Conservation (phyloP, 331 rosid genomes). For the Arachis monticola region DNA sequence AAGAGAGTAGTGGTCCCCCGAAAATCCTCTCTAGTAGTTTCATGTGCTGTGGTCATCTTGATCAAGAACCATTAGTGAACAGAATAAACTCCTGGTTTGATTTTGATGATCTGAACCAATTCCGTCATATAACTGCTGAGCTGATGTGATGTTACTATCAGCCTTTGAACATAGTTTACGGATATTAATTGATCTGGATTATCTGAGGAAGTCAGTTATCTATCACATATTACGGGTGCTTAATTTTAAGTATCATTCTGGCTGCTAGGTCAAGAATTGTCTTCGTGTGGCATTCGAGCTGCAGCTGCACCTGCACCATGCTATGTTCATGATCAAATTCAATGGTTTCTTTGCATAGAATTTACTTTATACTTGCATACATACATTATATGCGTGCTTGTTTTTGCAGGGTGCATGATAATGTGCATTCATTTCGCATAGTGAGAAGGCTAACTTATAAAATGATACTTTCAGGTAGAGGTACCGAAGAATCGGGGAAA, state of each 20-base stretch:
- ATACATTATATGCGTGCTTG: slow-evolving; percentile 3
- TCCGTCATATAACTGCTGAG: too few relatives aligned
- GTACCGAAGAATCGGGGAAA: slow-evolving; percentile 89
- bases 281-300: slow-evolving; percentile 21
- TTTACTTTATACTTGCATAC: background rate
- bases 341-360: slow-evolving; percentile 33
- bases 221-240: background rate
- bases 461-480: slow-evolving; percentile 68
- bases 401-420: slow-evolving; percentile 15
- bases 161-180: slow-evolving; percentile 12
- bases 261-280: background rate
- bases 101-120: too few relatives aligned
- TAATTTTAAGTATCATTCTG: slow-evolving; percentile 12
- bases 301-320: background rate
- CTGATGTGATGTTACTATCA: background rate
- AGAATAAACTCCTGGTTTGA: too few relatives aligned
- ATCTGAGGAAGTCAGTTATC: slow-evolving; percentile 14
- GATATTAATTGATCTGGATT: slow-evolving; percentile 12
- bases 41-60: too few relatives aligned
- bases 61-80: too few relatives aligned
- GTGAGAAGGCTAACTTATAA: slow-evolving; percentile 28
- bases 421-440: slow-evolving; percentile 16
- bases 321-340: background rate
- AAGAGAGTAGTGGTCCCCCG: too few relatives aligned
- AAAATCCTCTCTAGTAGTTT: too few relatives aligned